Percentiles rank a stretch among this genome's conserved stretches.
Conservation (phyloP, 352 stramenopile genomes). For the Phytophthora brassicae region DNA sequence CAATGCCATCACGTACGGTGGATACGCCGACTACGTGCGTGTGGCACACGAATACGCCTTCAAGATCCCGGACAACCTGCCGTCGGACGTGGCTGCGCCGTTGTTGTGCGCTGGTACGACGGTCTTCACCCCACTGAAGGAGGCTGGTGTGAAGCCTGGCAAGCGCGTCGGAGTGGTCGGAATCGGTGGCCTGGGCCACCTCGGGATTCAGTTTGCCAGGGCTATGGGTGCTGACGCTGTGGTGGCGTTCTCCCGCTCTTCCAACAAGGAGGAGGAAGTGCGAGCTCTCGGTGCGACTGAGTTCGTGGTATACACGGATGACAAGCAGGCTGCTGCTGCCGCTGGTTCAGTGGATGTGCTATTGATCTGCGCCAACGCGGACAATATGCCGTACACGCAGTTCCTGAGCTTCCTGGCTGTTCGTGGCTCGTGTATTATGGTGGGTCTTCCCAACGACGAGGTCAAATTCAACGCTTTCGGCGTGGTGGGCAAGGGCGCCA, state of each 20-base stretch:
- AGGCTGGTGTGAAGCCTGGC: constrained; percentile 45
- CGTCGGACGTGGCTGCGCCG: constrained; percentile 52
- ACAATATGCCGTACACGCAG: constrained; percentile 45
- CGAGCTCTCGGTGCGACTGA: constrained; percentile 56
- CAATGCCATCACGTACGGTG: constrained; percentile 42
- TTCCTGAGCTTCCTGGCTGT: constrained; percentile 59
- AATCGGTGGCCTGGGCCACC: constrained; percentile 84
- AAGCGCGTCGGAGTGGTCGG: constrained; percentile 72
- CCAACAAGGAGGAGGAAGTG: constrained; percentile 60
- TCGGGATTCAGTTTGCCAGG: constrained; percentile 80
- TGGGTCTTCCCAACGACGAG: constrained; percentile 64
- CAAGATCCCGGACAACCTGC: constrained; percentile 69
- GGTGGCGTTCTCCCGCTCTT: constrained; percentile 65
- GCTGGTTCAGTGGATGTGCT: constrained; percentile 57
- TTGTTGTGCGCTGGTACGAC: constrained; percentile 86
- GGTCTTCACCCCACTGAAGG: constrained; percentile 70
- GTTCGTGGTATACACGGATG: constrained; percentile 56
- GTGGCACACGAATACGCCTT: constrained; percentile 70
- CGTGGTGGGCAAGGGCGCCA: constrained; percentile 42
- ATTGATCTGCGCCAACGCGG: constrained; percentile 66
- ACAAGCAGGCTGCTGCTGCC: constrained; percentile 34
- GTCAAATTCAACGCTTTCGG: constrained; percentile 53
- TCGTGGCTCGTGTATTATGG: constrained; percentile 60
- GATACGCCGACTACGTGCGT: constrained; percentile 75
- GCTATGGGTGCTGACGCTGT: constrained; percentile 58